Evolutionary conservation across 129 eudicot species (phyloP), one percentile per base, ranked within the genome.

Genomic region (Apium graveolens): DNA sequence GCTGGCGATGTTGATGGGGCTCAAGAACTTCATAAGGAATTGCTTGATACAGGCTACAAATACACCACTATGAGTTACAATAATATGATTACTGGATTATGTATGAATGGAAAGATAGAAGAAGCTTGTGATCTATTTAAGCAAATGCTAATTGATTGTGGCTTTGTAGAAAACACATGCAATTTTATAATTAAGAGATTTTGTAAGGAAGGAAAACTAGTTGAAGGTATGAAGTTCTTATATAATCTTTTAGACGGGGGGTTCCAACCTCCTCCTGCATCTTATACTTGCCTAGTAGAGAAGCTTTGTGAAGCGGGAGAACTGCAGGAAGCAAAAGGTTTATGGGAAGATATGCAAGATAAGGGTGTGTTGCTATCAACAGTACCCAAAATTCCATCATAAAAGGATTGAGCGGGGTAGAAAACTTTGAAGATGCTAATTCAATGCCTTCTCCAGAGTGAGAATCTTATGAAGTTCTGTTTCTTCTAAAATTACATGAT

Each of bases 81-180:
- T 77, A 88, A 84, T 41, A 81, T 93, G 91, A 93, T 93, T 78
- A 75, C 43, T 35, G 97, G 97, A 18, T 53, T 89, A 38, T 89
- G 89, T 63, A 48, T 75, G 35, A 62, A 80, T 69, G 89, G 90
- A 76, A 85, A 78, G 78, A 73, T 78, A 53, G 71, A 53, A 21
- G 88, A 78, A 74, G 98, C 98, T 76, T 76, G 76, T 81, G 79
- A 51, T 11, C 79, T 89, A 49, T 93, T 88, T 79, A 76, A 84
- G 29, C 63, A 81, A 62, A 88, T 91, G 97, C 63, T 74, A 11
- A 11, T 1, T 57, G 31, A 57, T 10, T n/a, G 65, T 10, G 65
- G 65, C 65, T 57, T 57, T 57, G 65, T 57, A 24, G 20, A 65
- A 37, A 78, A 83, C 29, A 88, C 96, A 2, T 91, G 88, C 79